Percentiles rank a stretch among this genome's conserved stretches.
Evolutionary conservation across 495 filamentous ascomycete genomes (phyloP).

Genomic region (Penicillium desertorum): DNA sequence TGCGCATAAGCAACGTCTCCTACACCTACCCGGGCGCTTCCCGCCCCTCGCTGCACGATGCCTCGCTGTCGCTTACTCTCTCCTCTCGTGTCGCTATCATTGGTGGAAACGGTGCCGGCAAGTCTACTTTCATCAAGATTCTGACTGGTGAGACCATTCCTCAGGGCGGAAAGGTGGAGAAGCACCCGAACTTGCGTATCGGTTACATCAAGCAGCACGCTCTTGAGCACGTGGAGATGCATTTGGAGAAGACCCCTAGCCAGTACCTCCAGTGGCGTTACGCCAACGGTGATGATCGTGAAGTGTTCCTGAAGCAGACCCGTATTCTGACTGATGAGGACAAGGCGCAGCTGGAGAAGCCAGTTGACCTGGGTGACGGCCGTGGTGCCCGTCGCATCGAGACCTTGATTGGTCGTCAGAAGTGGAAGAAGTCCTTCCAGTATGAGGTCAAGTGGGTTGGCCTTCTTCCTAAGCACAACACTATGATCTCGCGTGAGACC

Average conservation of each 20-base stretch:
- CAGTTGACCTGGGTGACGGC: constrained; percentile 79
- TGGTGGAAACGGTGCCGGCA: constrained; percentile 95
- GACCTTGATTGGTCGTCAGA: constrained; percentile 90
- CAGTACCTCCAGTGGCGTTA: constrained; percentile 99
- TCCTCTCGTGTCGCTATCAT: constrained; percentile 95
- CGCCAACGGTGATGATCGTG: constrained; percentile 91
- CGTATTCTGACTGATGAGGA: constrained; percentile 84
- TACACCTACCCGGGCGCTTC: constrained; percentile 85
- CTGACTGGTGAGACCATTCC: constrained; percentile 95
- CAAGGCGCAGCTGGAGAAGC: constrained; percentile 84
- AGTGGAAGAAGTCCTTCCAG: constrained; percentile 99
- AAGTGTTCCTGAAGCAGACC: constrained; percentile 97
- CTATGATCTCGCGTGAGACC: constrained; percentile 89
- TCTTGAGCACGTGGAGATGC: constrained; percentile 98
- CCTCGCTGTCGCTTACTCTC: constrained; percentile 80
- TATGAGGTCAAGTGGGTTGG: constrained; percentile 96
- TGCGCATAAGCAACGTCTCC: constrained; percentile 88
- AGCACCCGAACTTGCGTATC: constrained; percentile 97
- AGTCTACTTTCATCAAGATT: constrained; percentile 96
- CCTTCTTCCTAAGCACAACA: constrained; percentile 89
- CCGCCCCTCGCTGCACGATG: constrained; percentile 84
- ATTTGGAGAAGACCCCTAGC: constrained; percentile 97
- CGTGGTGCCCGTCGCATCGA: constrained; percentile 77
- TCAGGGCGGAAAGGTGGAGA: constrained; percentile 85
- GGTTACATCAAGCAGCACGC: constrained; percentile 99